Percentiles rank a stretch among this genome's conserved stretches.
Evolutionary conservation across 2,329 filamentous ascomycete species (phyloP).

Genomic region (Penicillium sp.): DNA sequence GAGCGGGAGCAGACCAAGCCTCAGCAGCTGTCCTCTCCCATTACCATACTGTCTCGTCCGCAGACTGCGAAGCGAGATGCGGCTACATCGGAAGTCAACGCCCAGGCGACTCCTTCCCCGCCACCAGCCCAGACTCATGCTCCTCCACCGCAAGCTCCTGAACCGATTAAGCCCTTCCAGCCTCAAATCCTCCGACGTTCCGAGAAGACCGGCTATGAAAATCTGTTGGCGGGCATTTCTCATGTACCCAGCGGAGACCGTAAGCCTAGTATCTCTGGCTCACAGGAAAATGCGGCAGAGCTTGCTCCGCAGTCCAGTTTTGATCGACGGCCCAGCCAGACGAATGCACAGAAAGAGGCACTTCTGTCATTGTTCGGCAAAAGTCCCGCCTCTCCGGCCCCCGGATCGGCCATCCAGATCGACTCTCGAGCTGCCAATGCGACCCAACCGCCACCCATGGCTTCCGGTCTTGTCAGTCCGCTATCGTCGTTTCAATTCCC

Average conservation of each 20-base stretch:
- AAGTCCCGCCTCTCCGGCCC: constrained; percentile 25
- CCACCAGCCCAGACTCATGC: constrained; percentile 12
- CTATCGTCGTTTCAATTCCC: constrained; percentile 26
- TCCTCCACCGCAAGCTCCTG: constrained; percentile 25
- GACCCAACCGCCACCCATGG: constrained; percentile 15
- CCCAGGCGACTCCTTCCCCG: constrained; percentile 11
- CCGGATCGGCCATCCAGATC: constrained; percentile 18
- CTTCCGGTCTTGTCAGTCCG: constrained; percentile 28
- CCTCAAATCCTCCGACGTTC: constrained; percentile 51
- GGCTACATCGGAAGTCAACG: constrained; percentile 11
- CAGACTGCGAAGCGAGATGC: constrained; percentile 28
- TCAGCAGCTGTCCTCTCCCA: constrained; percentile 28
- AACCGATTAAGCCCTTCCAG: constrained; percentile 45
- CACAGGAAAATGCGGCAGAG: constrained; percentile 11
- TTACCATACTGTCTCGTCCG: constrained; percentile 37
- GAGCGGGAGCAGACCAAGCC: constrained; percentile 13
- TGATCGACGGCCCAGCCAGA: constrained; percentile 40
- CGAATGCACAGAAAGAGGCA: constrained; percentile 44
- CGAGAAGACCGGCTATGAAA: constrained; percentile 34
- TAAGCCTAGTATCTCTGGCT: constrained; percentile 11
- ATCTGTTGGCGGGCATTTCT: constrained; percentile 15
- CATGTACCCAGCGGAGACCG: constrained; percentile 7
- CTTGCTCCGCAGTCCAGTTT: constrained; percentile 22
- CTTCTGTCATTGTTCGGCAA: constrained; percentile 60
- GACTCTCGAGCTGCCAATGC: constrained; percentile 19